These are phyloP conservation scores for Starmerella kuoi DNA, from an alignment of 805 yeast genomes.

Conservation along the genomic window DNA sequence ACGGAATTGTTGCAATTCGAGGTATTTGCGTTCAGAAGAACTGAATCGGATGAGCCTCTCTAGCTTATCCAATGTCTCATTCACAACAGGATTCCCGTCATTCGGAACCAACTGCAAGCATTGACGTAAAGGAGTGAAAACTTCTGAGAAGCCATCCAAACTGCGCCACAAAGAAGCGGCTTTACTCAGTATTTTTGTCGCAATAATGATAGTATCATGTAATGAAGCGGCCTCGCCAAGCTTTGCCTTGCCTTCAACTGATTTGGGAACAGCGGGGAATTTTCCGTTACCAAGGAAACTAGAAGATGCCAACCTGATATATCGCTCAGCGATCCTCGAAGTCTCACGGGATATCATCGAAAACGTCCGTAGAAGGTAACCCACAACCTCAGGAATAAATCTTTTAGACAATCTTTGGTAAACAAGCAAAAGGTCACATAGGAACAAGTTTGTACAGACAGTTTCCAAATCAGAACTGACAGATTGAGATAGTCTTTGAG, in stretches of 20 bases:
- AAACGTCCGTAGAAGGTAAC: constrained; percentile 33
- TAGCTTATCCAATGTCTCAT: constrained; percentile 31
- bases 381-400: constrained; percentile 63
- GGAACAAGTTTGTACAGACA: constrained; percentile 48
- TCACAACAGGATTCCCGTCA: constrained; percentile 5
- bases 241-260: neutral
- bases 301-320: constrained; percentile 5
- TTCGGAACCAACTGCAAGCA: constrained; percentile 20
- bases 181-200: constrained; percentile 9
- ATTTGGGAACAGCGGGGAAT: neutral
- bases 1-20: constrained; percentile 69
- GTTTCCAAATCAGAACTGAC: constrained; percentile 33
- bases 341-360: constrained; percentile 2
- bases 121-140: constrained; percentile 20
- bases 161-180: constrained; percentile 27
- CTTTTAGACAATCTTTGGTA: constrained; percentile 77
- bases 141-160: constrained; percentile 24
- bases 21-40: constrained; percentile 46
- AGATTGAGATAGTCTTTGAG: constrained; percentile 52
- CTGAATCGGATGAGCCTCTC: constrained; percentile 32
- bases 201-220: constrained; percentile 12
- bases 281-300: neutral
- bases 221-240: neutral
- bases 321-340: constrained; percentile 6
- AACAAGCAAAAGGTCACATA: constrained; percentile 51